These are phyloP conservation scores for Microdochium nivale DNA, from an alignment of 2,329 filamentous ascomycete genomes.

Conservation along the genomic window DNA sequence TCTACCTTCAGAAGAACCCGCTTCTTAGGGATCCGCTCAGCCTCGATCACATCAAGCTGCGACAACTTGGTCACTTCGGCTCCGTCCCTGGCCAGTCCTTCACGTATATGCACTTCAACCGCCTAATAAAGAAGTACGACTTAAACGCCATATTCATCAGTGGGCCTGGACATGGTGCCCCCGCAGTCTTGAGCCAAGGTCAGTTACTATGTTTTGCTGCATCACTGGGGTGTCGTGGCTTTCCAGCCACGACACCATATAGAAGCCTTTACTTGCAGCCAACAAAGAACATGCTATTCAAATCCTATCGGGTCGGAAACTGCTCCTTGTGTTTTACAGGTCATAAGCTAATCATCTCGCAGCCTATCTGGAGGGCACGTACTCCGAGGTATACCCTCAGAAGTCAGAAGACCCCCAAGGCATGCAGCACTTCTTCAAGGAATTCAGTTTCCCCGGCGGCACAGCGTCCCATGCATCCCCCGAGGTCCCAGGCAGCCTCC, in stretches of 20 bases:
- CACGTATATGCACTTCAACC: constrained; percentile 76
- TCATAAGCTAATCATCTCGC: too few species aligned
- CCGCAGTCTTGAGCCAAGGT: constrained; percentile 47
- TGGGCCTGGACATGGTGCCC: constrained; percentile 70
- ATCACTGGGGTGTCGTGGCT: too few species aligned
- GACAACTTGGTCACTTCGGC: constrained; percentile 60
- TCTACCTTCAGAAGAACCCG: constrained; percentile 68
- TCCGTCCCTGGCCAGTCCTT: constrained; percentile 75
- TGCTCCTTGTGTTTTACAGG: too few species aligned
- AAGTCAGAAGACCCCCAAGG: constrained; percentile 62
- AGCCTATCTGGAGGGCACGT: constrained; percentile 69
- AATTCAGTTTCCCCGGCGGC: constrained; percentile 74
- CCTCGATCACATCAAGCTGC: constrained; percentile 62
- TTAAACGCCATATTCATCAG: constrained; percentile 66
- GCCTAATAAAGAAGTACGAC: constrained; percentile 72
- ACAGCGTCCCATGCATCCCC: constrained; percentile 72
- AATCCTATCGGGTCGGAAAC: too few species aligned
- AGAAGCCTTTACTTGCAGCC: too few species aligned
- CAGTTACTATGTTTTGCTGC: neutral
- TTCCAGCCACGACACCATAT: too few species aligned
- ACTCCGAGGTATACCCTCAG: constrained; percentile 69
- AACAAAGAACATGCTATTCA: too few species aligned
- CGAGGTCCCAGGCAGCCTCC: constrained; percentile 68
- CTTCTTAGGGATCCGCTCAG: constrained; percentile 62
- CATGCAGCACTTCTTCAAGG: constrained; percentile 70